A percentile compares a stretch with the other conserved stretches of the same genome.
phyloP scores from a whole-genome alignment of 1,139 yeast species.

The Scheffersomyces illinoinensis region DNA sequence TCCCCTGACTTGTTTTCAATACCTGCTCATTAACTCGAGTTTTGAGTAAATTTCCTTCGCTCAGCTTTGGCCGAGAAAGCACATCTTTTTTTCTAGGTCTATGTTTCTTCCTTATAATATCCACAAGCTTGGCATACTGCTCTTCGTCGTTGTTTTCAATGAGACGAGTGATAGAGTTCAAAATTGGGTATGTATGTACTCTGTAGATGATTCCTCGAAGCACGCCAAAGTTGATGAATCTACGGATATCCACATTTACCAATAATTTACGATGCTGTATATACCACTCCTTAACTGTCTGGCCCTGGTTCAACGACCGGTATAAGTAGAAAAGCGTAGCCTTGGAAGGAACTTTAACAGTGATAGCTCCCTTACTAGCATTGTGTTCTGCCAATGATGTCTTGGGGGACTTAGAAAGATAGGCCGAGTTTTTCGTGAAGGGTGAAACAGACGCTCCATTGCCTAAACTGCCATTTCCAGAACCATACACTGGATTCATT shows the following conservation, averaged over 20 bases:
- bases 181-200: constrained; percentile 73
- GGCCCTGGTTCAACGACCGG: constrained; percentile 77
- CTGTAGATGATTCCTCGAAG: constrained; percentile 80
- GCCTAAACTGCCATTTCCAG: background rate
- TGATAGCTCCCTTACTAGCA: background rate
- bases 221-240: constrained; percentile 86
- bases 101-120: constrained; percentile 15
- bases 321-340: constrained; percentile 74
- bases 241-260: constrained; percentile 69
- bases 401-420: constrained; percentile 10
- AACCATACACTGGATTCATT: background rate
- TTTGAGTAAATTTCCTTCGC: constrained; percentile 18
- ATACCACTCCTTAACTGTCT: constrained; percentile 81
- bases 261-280: constrained; percentile 57
- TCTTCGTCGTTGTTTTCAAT: constrained; percentile 32
- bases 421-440: constrained; percentile 5
- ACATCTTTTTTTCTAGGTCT: constrained; percentile 5
- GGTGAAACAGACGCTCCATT: constrained; percentile 12
- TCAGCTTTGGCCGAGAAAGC: constrained; percentile 1
- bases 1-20: constrained; percentile 19
- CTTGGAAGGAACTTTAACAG: constrained; percentile 55
- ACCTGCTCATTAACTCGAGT: constrained; percentile 31
- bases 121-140: constrained; percentile 30
- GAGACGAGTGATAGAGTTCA: constrained; percentile 37
- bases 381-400: constrained; percentile 7